Base-by-base conservation (phyloP, 2,329 filamentous ascomycete genomes). In the Nothomitra cinnamomea region DNA sequence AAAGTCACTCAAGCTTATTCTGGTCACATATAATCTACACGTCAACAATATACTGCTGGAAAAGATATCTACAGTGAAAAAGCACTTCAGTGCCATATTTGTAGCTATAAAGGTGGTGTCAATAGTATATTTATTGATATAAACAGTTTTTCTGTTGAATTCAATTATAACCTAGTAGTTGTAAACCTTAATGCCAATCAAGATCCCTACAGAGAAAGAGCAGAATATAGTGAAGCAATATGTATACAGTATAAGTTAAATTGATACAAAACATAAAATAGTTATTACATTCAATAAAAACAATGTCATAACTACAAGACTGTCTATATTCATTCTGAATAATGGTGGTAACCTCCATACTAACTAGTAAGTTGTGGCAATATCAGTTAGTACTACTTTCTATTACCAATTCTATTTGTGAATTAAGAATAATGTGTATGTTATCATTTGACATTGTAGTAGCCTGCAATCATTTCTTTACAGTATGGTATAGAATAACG, bases 401-500 rank as follows among this genome's bases (percentile, higher is more conserved):
- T 12, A 51, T 17, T 17, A 51, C 12, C 7, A 51, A 32, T 38
- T 51, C 25, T 19, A 51, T 51, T 5, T 19, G n/a, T n/a, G 35
- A 2, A 32, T 51, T 51, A 32, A 51, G 35, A 3, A 51, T 32
- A 32, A 51, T 32, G 8, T 24, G 17, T 2, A 51, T 32, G 32
- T 51, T 24, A 32, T 51, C 3, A 7, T 10, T 21, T 6, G 28
- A 25, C 5, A 21, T 6, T n/a, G 19, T 51, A 32, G 17, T 4
- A 5, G 25, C 15, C 15, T 32, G 35, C 17, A 51, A 12, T 32
- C 35, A 7, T n/a, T 51, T 10, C 1, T 51, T 32, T 32, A 25
- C 51, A 51, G 40, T 41, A 19, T 52, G 24, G 28, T 53, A 53
- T 21, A 53, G 13, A 2, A 12, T 15, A 17, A 53, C 45, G 19